Evolutionary conservation across 2,329 filamentous ascomycete genomes (phyloP).

Genomic region (Thyridium curvatum): DNA sequence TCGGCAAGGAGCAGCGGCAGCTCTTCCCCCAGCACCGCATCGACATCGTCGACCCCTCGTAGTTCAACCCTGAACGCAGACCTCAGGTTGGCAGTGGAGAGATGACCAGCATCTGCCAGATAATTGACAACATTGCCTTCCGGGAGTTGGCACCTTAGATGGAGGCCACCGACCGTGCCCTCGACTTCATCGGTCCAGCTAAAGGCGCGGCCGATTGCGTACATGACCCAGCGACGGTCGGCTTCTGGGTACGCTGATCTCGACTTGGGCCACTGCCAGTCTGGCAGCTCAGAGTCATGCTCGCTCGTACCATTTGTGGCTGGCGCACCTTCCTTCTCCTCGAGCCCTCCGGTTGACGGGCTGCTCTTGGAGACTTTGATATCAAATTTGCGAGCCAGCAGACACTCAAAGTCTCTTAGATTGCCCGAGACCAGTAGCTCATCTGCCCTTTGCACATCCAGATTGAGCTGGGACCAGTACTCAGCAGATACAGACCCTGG

Average conservation of each 20-base stretch:
- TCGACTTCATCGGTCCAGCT: slow-evolving; percentile 41
- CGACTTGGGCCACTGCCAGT: slow-evolving; percentile 45
- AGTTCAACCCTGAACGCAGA: slow-evolving; percentile 48
- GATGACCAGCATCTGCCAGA: slow-evolving; percentile 52
- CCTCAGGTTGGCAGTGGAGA: slow-evolving; percentile 53
- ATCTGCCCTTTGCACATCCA: slow-evolving; percentile 41
- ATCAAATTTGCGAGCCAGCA: slow-evolving; percentile 7
- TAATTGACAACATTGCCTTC: slow-evolving; percentile 52
- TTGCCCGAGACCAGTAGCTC: slow-evolving; percentile 38
- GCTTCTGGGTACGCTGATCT: slow-evolving; percentile 43
- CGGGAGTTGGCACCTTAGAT: slow-evolving; percentile 34
- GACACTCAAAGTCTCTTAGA: slow-evolving; percentile 39
- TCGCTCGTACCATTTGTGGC: no score
- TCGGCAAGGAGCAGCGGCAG: slow-evolving; percentile 56
- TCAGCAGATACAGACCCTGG: slow-evolving; percentile 44
- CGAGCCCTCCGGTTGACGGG: no score
- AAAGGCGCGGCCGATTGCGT: slow-evolving; percentile 56
- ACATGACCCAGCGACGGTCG: slow-evolving; percentile 61
- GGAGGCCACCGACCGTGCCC: slow-evolving; percentile 29
- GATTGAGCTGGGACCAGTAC: slow-evolving; percentile 38
- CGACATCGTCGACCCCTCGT: slow-evolving; percentile 31
- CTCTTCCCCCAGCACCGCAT: slow-evolving; percentile 49
- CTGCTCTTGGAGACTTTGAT: no score
- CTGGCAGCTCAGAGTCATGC: slow-evolving; percentile 20
- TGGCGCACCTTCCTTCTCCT: no score